Percentiles rank a stretch among this genome's conserved stretches.
Conservation (phyloP, 202 grass and related monocot species). For the Carex arenaria region DNA sequence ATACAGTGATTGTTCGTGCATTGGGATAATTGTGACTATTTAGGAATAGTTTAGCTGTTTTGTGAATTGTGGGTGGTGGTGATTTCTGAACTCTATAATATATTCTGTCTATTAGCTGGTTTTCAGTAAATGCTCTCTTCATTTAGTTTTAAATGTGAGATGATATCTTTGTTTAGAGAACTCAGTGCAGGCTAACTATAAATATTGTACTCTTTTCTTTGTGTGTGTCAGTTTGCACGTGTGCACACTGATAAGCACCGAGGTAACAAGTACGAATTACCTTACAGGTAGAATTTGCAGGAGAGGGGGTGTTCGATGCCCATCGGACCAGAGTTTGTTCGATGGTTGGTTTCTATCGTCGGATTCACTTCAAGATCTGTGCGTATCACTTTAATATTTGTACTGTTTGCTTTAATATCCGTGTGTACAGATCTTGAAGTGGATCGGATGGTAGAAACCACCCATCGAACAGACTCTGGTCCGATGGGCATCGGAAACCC, state of each 20-base stretch:
- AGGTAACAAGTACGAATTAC: too few relatives aligned
- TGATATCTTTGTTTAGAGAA: constrained; percentile 2
- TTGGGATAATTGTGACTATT: background rate
- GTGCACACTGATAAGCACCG: background rate
- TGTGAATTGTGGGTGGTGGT: background rate
- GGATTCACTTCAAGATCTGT: too few relatives aligned
- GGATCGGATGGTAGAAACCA: too few relatives aligned
- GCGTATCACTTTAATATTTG: too few relatives aligned
- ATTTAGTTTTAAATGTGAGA: background rate
- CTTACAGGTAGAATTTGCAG: too few relatives aligned
- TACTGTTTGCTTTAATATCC: too few relatives aligned
- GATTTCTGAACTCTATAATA: background rate
- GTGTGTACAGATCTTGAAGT: too few relatives aligned
- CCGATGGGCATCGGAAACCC: too few relatives aligned
- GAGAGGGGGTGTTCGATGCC: too few relatives aligned
- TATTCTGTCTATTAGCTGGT: background rate
- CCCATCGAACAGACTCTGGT: too few relatives aligned
- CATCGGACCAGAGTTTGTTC: too few relatives aligned
- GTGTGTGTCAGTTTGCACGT: background rate
- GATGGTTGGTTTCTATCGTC: too few relatives aligned
- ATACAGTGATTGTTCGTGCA: constrained; percentile 16
- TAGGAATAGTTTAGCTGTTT: constrained; percentile 14
- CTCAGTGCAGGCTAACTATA: background rate
- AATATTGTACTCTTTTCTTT: background rate
- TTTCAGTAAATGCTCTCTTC: background rate